Evolutionary conservation across 805 yeast genomes (phyloP), one percentile per base, ranked within the genome.

Genomic region (Saccharomycopsis schoenii): DNA sequence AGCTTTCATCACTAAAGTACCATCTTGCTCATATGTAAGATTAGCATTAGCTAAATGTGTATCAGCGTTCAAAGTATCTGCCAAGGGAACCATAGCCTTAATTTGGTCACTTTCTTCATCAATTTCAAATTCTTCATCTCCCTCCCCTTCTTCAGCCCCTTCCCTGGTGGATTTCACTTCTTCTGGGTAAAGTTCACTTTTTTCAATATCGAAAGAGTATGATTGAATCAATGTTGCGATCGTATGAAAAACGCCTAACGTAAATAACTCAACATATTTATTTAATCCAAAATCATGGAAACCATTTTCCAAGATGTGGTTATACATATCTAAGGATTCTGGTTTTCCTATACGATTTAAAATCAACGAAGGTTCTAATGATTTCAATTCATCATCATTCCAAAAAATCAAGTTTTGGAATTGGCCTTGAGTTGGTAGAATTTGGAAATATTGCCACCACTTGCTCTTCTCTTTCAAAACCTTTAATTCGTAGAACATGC

Each of bases 31-130:
- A 65, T 78, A 83, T 51, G 78, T 78, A 63, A 91, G 73, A 61
- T 84, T 80, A 8, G 97, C 97, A 70, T 93, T 93, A 67, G 83
- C 83, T 17, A 80, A 74, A 9, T 78, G 78, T 1, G 96, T 87
- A 68, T 92, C 94, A 1, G 97, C 89, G 69, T 94, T 93, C 62
- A 94, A 74, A 24, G 89, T 84, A 69, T 93, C 99, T 0, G 98
- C 98, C 55, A 91, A 74, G 0, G 98, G 97, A 2, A 92, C 90
- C 96, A 94, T 86, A 0, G 96, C 86, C 70, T 92, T 71, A 9
- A 70, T 71, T 4, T 69, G 72, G 34, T 76, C 81, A 15, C 71
- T 74, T 24, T 69, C 77, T 0, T 68, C 73, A 4, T 69, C 73
- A 1, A 67, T 68, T 1, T 70, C 76, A 3, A 69, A 72, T 1